Evolutionary conservation across 495 filamentous ascomycete species (phyloP), one percentile per base, ranked within the genome.

Genomic region (Penicillium soppii): DNA sequence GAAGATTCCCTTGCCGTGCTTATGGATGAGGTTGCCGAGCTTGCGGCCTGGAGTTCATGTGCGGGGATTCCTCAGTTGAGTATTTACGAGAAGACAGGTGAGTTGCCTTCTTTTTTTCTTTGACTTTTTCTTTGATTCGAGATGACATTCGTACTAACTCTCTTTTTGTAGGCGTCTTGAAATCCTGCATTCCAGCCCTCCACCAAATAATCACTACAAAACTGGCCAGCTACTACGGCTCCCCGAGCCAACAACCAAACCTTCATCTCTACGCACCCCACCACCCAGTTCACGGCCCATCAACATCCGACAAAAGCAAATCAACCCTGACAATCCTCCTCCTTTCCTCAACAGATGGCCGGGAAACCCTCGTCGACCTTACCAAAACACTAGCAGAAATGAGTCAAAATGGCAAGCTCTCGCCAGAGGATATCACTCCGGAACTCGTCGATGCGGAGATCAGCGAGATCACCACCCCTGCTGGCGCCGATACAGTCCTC

Each of bases 331-430:
- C 83, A 5, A 71, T 96, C n/a, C 76, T 96, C n/a, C 83, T 98
- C 23, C 77, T 98, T 33, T 92, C 89, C 25, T 82, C 86, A 19
- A 87, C 90, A 30, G 94, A 97, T 62, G 92, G 92, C 26, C 86
- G 91, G 30, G 88, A 95, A 61, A 95, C 92, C 8, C 78, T 98
- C 47, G 91, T 97, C 8, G 94, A 97, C 68, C 80, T 98, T 21
- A 97, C 95, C 36, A 95, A 92, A 62, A 97, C 95, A 3, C 77
- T 98, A 7, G 82, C 92, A 5, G 90, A 95, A 58, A 96, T 98
- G 92, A 83, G 89, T 4, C 94, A 98, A 72, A 84, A 87, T 49
- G 84, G 85, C 43, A 95, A 95, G 67, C 70, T 98, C 17, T 79
- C 80, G 2, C 73, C 87, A 0, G 69, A 79, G 15, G 92, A 98